Conservation (phyloP, 2,329 filamentous ascomycete genomes). For the Talaromyces albobiverticillius region DNA sequence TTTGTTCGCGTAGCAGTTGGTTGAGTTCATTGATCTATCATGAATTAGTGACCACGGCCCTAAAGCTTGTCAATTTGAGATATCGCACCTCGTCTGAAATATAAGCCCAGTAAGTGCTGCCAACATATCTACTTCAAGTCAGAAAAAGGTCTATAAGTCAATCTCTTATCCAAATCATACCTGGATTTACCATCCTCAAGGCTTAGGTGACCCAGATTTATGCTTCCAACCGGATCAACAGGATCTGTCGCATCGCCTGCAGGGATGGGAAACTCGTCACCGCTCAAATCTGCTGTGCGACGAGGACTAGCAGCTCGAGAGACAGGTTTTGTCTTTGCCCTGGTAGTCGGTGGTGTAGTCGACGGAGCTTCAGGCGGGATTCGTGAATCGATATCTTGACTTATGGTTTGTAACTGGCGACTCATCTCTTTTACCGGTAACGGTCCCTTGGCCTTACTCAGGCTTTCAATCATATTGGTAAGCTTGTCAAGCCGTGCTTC, state of each 20-base stretch:
- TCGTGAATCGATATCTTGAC: constrained; percentile 7
- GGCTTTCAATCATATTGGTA: constrained; percentile 43
- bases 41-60: constrained; percentile 13
- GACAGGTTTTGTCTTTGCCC: constrained; percentile 14
- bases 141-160: background rate
- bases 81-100: constrained; percentile 41
- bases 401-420: constrained; percentile 11
- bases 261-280: constrained; percentile 43
- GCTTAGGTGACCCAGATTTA: constrained; percentile 42
- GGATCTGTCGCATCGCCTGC: constrained; percentile 40
- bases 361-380: background rate
- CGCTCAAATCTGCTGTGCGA: constrained; percentile 31
- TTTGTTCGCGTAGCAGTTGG: constrained; percentile 41
- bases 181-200: constrained; percentile 41
- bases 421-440: constrained; percentile 14
- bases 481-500: constrained; percentile 43
- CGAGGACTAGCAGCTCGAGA: constrained; percentile 32
- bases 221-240: constrained; percentile 40
- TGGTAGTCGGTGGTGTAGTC: constrained; percentile 12
- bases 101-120: constrained; percentile 46
- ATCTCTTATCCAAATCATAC: constrained; percentile 11
- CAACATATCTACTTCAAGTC: constrained; percentile 38
- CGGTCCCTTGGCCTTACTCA: constrained; percentile 34
- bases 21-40: constrained; percentile 44
- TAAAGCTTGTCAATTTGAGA: background rate